A percentile compares a stretch with the other conserved stretches of the same genome.
phyloP scores from a whole-genome alignment of 208 protist species.

The Leishmania gerbilli region DNA sequence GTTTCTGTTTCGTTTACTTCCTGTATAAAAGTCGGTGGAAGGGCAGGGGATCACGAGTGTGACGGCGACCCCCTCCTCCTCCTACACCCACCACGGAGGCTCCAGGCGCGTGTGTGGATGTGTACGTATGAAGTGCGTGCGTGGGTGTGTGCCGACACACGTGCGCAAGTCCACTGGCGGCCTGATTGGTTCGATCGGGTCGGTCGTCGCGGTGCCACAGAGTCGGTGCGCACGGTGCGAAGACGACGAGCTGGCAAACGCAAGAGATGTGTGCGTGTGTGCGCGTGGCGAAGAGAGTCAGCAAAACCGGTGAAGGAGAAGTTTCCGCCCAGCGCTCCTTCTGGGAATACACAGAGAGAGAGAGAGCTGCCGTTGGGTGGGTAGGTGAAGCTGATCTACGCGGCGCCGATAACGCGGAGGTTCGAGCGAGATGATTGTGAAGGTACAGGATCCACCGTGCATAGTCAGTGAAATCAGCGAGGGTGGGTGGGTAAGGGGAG shows the following conservation, averaged over 20 bases:
- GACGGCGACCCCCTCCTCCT: not conserved
- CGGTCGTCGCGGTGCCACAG: no score
- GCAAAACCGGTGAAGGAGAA: not conserved
- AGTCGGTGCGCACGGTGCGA: no score
- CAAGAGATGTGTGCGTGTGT: no score
- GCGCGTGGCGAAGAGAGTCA: not conserved
- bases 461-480: not conserved
- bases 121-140: not conserved
- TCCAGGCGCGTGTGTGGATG: not conserved
- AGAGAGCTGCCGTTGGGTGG: not conserved
- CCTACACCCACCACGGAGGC: not conserved
- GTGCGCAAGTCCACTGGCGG: not conserved
- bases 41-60: not conserved
- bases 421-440: not conserved
- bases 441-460: not conserved
- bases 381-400: not conserved
- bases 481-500: not conserved
- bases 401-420: not conserved
- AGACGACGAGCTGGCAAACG: no score
- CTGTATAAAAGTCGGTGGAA: not conserved
- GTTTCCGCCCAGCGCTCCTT: not conserved
- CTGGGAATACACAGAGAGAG: not conserved
- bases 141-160: not conserved
- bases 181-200: not conserved
- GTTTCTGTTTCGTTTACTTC: not conserved